Evolutionary conservation across 2,329 filamentous ascomycete species (phyloP), one percentile per base, ranked within the genome.

Genomic region (Neoscytalidium dimidiatum): DNA sequence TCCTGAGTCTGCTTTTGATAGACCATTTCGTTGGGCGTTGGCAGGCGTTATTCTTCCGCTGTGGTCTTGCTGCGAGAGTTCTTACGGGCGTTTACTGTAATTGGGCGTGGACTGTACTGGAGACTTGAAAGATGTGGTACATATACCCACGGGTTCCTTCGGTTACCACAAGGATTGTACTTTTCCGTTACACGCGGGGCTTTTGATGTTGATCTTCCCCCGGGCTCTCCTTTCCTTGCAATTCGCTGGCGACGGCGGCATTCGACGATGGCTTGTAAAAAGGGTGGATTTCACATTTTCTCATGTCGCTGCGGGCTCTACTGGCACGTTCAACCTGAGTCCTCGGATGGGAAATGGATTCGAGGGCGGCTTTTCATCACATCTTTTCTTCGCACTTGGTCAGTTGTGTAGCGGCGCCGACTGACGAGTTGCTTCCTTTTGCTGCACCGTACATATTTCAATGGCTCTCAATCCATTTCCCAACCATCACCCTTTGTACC

Each of bases 21-120:
- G 53, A 58, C 26, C 13, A 46, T 44, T 60, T 41, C 28, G 56
- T 60, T 60, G 28, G 56, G 56, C 56, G 56, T 60, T 60, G 56
- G 56, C 56, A 14, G 56, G 56, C 56, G 56, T 60, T 60, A 60
- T 60, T 60, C 56, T 60, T 60, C 41, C 26, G 56, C 8, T 60
- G 56, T 41, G 38, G 17, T 33, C 28, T 33, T 19, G 56, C 35
- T n/a, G 56, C 56, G 38, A 46, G 29, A 60, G 28, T 11, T 41
- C n/a, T 33, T 46, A 48, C 56, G 33, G 56, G 56, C 56, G 56
- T 60, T 57, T 46, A 31, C 33, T 33, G 43, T 60, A 33, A 44
- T 58, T 29, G 14, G 28, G 53, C 38, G 53, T 44, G 21, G 23
- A 31, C 38, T 60, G 28, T 46, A 31, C 56, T 60, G 41, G 28